phyloP scores from a whole-genome alignment of 345 rosid species.

The Eucalyptus lansdowneana region DNA sequence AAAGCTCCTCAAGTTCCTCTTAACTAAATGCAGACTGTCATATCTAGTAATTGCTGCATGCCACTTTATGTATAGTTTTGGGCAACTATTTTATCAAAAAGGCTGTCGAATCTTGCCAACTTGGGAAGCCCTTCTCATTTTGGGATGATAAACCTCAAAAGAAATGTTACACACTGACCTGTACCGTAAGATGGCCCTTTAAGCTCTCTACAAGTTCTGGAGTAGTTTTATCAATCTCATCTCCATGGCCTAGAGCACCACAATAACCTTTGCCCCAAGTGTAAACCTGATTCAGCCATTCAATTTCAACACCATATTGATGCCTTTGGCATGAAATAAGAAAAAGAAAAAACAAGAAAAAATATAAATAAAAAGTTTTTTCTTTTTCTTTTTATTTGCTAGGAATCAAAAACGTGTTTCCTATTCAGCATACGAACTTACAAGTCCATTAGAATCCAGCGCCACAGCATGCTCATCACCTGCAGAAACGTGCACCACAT shows the following conservation, averaged over 20 bases:
- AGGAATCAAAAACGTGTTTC: not conserved
- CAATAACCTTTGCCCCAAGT: constrained; percentile 99
- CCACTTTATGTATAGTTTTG: not conserved
- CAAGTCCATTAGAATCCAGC: constrained; percentile 89
- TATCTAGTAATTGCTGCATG: not conserved
- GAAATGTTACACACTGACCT: constrained; percentile 28
- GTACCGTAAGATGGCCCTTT: constrained; percentile 52
- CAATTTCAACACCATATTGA: not conserved
- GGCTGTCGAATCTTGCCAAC: not conserved
- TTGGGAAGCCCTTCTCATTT: not conserved
- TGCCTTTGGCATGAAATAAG: not conserved
- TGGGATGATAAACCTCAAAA: not conserved
- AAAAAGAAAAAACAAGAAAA: not conserved
- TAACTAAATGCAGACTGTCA: not conserved
- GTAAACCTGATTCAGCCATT: constrained; percentile 43
- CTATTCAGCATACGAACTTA: constrained; percentile 12
- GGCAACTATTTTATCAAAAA: not conserved
- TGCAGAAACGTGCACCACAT: constrained; percentile 83
- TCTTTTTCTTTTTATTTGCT: not conserved
- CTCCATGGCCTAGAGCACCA: constrained; percentile 97
- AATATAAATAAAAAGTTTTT: not conserved
- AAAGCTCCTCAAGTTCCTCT: not conserved
- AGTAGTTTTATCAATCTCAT: constrained; percentile 79
- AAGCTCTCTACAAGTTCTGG: constrained; percentile 62
- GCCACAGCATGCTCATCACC: constrained; percentile 97